Percentiles rank a stretch among this genome's conserved stretches.
These are phyloP conservation scores for Aspergillus taichungensis DNA, from an alignment of 495 filamentous ascomycete genomes.

Conservation along the genomic window DNA sequence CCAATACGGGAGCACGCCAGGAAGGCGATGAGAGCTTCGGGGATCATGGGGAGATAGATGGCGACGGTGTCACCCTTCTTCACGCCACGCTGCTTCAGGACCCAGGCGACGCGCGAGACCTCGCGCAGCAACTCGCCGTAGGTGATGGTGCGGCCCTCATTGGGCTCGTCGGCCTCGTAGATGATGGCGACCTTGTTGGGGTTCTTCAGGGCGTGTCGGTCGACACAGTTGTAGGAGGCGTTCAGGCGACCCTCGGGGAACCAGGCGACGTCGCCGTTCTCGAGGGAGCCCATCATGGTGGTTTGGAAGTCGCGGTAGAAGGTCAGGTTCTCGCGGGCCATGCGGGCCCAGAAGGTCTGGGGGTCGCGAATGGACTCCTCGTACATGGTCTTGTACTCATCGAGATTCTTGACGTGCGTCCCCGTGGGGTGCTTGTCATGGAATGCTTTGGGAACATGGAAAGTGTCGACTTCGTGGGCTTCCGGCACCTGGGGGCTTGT, in stretches of 20 bases:
- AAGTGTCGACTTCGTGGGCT: constrained; percentile 80
- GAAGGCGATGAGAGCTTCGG: constrained; percentile 86
- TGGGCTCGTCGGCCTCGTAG: constrained; percentile 93
- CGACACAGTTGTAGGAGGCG: constrained; percentile 94
- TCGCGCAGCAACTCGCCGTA: constrained; percentile 91
- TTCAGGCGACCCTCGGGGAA: constrained; percentile 91
- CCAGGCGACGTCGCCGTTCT: constrained; percentile 83
- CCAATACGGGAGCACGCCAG: constrained; percentile 88
- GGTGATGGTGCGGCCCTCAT: constrained; percentile 79
- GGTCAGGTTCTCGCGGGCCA: constrained; percentile 80
- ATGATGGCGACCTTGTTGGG: constrained; percentile 92
- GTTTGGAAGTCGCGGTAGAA: constrained; percentile 93
- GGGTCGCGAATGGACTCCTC: constrained; percentile 92
- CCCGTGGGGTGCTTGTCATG: constrained; percentile 63
- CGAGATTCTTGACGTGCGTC: constrained; percentile 59
- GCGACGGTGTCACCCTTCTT: constrained; percentile 97
- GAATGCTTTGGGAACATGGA: constrained; percentile 54
- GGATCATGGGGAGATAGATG: constrained; percentile 98
- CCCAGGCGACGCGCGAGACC: constrained; percentile 77
- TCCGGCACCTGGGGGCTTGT: constrained; percentile 44
- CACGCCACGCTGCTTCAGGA: constrained; percentile 89
- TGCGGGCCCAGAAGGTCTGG: constrained; percentile 79
- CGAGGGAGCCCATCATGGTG: constrained; percentile 68
- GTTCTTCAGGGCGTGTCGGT: constrained; percentile 88
- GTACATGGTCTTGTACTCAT: constrained; percentile 88